A percentile compares a stretch with the other conserved stretches of the same genome.
Conservation (phyloP, 352 stramenopile species). For the Plasmopara viticola region DNA sequence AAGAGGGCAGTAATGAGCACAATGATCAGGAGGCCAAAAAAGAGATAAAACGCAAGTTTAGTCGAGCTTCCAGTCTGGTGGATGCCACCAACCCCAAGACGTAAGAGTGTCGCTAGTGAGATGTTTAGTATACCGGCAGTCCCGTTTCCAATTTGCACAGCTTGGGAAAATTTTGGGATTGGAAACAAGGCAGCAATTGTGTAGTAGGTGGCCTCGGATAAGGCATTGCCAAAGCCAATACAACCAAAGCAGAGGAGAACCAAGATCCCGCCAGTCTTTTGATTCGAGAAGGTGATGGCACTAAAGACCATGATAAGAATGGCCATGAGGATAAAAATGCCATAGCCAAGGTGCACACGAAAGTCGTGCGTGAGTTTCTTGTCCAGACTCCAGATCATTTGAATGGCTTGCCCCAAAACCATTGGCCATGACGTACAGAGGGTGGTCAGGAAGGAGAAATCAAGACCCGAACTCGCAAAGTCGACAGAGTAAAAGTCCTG, state of each 20-base stretch:
- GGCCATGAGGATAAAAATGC: conserved; percentile 47
- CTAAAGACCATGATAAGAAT: conserved; percentile 62
- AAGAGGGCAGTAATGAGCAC: conserved; percentile 39
- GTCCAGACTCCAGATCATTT: conserved; percentile 55
- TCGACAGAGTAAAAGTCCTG: conserved; percentile 53
- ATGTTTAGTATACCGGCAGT: conserved; percentile 48
- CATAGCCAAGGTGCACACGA: conserved; percentile 44
- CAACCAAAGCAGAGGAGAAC: conserved; percentile 50
- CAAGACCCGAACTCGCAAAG: conserved; percentile 41
- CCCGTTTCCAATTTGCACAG: conserved; percentile 60
- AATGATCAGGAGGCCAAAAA: conserved; percentile 48
- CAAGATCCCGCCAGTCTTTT: conserved; percentile 40
- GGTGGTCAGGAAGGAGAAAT: conserved; percentile 69
- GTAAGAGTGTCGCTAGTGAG: conserved; percentile 46
- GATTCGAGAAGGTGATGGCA: conserved; percentile 37
- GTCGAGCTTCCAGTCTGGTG: conserved; percentile 31
- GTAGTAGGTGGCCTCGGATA: conserved; percentile 58
- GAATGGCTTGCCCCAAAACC: conserved; percentile 39
- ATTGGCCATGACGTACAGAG: conserved; percentile 55
- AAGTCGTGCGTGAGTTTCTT: conserved; percentile 39
- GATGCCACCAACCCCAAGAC: conserved; percentile 37
- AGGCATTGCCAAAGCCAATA: conserved; percentile 48
- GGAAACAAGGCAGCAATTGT: conserved; percentile 54
- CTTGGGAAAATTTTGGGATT: conserved; percentile 59
- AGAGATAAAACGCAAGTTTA: conserved; percentile 50